Conservation (phyloP, 2,329 filamentous ascomycete species). For the Claviceps sp. region DNA sequence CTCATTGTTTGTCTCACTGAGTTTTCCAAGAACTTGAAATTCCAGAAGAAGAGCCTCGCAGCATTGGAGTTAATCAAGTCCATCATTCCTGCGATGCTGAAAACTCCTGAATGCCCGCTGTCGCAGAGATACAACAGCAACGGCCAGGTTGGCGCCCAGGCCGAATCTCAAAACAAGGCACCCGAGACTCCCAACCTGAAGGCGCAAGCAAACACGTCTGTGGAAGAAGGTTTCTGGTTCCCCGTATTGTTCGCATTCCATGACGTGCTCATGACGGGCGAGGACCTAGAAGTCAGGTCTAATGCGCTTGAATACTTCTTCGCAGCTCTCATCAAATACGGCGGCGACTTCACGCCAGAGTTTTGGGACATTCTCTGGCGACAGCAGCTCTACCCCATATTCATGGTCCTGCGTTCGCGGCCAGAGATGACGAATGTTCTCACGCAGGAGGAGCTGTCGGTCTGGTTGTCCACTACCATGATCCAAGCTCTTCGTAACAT, state of each 20-base stretch:
- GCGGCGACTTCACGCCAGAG: conserved; percentile 77
- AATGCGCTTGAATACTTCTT: conserved; percentile 93
- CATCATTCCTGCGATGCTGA: conserved; percentile 86
- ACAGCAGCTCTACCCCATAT: conserved; percentile 93
- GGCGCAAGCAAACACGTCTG: conserved; percentile 54
- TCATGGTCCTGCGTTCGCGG: conserved; percentile 91
- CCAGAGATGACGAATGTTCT: conserved; percentile 93
- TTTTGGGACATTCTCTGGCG: conserved; percentile 99
- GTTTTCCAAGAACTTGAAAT: conserved; percentile 96
- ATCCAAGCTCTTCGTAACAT: conserved; percentile 96
- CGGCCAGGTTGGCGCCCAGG: conserved; percentile 16
- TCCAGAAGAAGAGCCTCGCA: conserved; percentile 96
- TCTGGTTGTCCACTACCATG: conserved; percentile 98
- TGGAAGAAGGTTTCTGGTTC: conserved; percentile 98
- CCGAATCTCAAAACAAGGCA: conserved; percentile 29
- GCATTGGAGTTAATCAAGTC: conserved; percentile 92
- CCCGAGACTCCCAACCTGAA: conserved; percentile 28
- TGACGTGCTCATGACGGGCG: conserved; percentile 96
- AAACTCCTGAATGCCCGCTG: conserved; percentile 86
- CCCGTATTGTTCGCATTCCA: conserved; percentile 97
- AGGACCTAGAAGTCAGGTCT: conserved; percentile 89
- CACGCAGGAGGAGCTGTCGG: conserved; percentile 91
- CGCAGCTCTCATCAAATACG: conserved; percentile 79
- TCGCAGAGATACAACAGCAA: conserved; percentile 43
- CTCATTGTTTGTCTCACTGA: conserved; percentile 92